Evolutionary conservation across 495 filamentous ascomycete genomes (phyloP).

Genomic region (Aspergillus ostianus): DNA sequence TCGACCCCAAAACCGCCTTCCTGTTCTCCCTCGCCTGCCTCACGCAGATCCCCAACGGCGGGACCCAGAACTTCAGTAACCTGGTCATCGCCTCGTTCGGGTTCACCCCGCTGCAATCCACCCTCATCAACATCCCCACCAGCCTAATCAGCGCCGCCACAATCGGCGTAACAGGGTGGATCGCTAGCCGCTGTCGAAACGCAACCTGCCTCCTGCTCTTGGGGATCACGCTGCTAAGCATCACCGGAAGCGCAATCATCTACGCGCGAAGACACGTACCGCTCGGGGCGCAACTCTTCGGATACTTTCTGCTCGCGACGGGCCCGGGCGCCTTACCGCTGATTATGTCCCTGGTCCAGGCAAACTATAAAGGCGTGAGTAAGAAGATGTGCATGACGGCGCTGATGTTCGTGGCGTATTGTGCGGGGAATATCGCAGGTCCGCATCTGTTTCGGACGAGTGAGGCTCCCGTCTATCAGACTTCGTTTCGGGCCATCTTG

Average conservation of each 20-base stretch:
- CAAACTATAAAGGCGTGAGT: constrained; percentile 64
- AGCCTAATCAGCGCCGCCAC: constrained; percentile 39
- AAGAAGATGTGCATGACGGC: constrained; percentile 58
- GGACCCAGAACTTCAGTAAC: constrained; percentile 45
- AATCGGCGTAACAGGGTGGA: constrained; percentile 38
- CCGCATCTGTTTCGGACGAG: constrained; percentile 38
- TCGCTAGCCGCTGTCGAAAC: constrained; percentile 30
- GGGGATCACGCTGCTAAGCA: constrained; percentile 29
- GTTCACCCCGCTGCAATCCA: constrained; percentile 40
- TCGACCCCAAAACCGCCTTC: constrained; percentile 60
- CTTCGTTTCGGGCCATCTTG: constrained; percentile 51
- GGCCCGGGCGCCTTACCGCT: constrained; percentile 56
- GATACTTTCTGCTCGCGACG: constrained; percentile 57
- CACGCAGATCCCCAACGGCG: constrained; percentile 44
- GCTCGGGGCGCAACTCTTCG: constrained; percentile 51
- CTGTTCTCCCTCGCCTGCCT: constrained; percentile 58
- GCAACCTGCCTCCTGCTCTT: constrained; percentile 34
- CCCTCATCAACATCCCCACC: constrained; percentile 42
- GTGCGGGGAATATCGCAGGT: constrained; percentile 40
- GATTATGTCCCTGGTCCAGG: constrained; percentile 52
- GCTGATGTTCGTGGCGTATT: constrained; percentile 41
- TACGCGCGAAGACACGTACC: constrained; percentile 49
- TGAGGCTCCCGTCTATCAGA: constrained; percentile 38
- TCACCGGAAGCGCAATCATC: constrained; percentile 60
- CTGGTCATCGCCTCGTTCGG: constrained; percentile 46